Conservation (phyloP, 306 rosid genomes). For the Geum urbanum region DNA sequence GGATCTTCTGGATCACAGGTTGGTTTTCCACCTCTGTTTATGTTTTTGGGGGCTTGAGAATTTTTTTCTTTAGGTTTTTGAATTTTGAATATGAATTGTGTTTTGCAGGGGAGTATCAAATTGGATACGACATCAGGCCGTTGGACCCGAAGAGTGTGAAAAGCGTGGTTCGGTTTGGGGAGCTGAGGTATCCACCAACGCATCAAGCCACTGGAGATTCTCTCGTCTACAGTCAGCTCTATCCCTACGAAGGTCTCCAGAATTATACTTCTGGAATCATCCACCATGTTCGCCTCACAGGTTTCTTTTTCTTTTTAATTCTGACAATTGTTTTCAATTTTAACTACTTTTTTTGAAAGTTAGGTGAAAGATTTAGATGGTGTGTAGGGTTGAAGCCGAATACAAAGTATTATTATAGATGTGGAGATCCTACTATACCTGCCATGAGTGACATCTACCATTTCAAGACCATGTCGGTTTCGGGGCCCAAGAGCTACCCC, state of each 20-base stretch:
- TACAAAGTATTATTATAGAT: conserved; percentile 57
- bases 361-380: not conserved
- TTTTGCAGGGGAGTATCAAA: conserved; percentile 67
- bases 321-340: not conserved
- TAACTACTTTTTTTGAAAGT: not conserved
- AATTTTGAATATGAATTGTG: too few species aligned
- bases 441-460: conserved; percentile 52
- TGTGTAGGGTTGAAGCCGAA: conserved; percentile 57
- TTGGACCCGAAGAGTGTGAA: conserved; percentile 57
- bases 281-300: conserved; percentile 76
- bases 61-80: not conserved
- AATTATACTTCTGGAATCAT: conserved; percentile 89
- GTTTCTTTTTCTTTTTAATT: conserved; percentile 16
- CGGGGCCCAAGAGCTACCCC: conserved; percentile 60
- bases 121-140: conserved; percentile 59
- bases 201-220: conserved; percentile 61
- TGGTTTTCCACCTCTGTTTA: not conserved
- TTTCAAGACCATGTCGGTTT: conserved; percentile 69
- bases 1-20: conserved; percentile 90
- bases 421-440: conserved; percentile 65
- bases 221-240: conserved; percentile 64
- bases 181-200: conserved; percentile 30
- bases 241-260: conserved; percentile 77
- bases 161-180: conserved; percentile 59
- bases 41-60: not conserved